Base-by-base conservation (phyloP, 1,284 basidiomycete species). In the Gomphus bonarii region DNA sequence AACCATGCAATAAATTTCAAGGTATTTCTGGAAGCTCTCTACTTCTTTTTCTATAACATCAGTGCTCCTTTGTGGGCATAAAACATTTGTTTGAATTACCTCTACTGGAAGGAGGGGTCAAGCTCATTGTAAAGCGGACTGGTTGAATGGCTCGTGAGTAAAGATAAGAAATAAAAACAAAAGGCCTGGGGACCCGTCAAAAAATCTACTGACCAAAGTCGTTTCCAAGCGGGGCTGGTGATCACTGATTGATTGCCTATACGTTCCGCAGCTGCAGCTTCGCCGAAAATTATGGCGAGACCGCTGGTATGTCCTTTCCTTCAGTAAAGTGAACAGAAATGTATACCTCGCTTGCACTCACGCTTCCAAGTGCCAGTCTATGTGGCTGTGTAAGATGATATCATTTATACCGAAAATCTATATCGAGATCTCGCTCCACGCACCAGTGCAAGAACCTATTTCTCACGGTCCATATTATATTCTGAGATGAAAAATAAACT, bases 331-430 rank as follows among this genome's bases (percentile, higher is more conserved):
- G 2, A 50, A 10, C 12, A 33, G 18, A n/a, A 20, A 38, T 28
- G 25, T 25, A 25, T 16, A 10, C 62, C 9, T 35, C 18, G 16
- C 14, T 38, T 38, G 18, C 63, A 64, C 68, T 61, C 61, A 71
- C 71, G 68, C 63, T 55, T 68, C 67, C 12, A 75, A 63, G 66
- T 76, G 74, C 70, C 70, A 76, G 55, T 76, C 75, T 48, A 76
- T 73, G 57, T 77, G 74, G 61, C 75, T 75, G 62, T 28, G 11
- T 12, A 11, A 28, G 7, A 54, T 10, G 3, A n/a, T 8, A 5
- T 14, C 52, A 36, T 7, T 16, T 42, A 44, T 28, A n/a, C 25
- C 2, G 22, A 50, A 10, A 5, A 40, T 35, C n/a, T 28, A 52
- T 28, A 18, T 18, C 7, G 49, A 20, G n/a, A 28, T n/a, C 28